A percentile compares a stretch with the other conserved stretches of the same genome.
These are phyloP conservation scores for Gossypium armourianum DNA, from an alignment of 441 rosid genomes.

Conservation along the genomic window DNA sequence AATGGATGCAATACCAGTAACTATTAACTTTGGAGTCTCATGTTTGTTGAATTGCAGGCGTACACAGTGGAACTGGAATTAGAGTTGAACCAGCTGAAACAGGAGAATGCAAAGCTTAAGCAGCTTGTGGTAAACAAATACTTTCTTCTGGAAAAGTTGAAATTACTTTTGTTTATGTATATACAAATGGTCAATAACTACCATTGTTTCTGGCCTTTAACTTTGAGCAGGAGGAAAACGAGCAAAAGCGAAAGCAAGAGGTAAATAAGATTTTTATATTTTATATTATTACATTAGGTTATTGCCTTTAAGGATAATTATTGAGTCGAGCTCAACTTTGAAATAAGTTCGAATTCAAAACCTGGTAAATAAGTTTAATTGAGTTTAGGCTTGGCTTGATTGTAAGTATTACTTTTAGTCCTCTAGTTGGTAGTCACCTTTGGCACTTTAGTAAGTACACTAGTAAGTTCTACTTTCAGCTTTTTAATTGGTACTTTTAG, in stretches of 20 bases:
- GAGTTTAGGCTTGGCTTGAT: too few species aligned
- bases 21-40: neutral
- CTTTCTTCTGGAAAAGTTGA: neutral
- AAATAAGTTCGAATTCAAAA: too few species aligned
- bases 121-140: slow-evolving; percentile 39
- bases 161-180: neutral
- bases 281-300: too few species aligned
- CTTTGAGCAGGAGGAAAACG: slow-evolving; percentile 46
- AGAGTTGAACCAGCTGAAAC: slow-evolving; percentile 60
- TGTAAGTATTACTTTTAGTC: too few species aligned
- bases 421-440: too few species aligned
- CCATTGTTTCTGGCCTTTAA: neutral
- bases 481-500: too few species aligned
- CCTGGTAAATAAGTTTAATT: too few species aligned
- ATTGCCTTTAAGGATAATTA: too few species aligned
- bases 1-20: too few species aligned
- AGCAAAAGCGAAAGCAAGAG: slow-evolving; percentile 47
- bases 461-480: too few species aligned
- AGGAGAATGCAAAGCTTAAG: slow-evolving; percentile 64
- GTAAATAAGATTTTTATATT: slow-evolving; percentile 18
- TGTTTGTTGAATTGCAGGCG: slow-evolving; percentile 36
- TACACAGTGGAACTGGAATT: slow-evolving; percentile 79
- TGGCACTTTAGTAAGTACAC: too few species aligned
- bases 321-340: too few species aligned
- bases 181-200: neutral